Evolutionary conservation across 495 filamentous ascomycete genomes (phyloP), one percentile per base, ranked within the genome.

Genomic region (Hypomontagnella monticulosa): DNA sequence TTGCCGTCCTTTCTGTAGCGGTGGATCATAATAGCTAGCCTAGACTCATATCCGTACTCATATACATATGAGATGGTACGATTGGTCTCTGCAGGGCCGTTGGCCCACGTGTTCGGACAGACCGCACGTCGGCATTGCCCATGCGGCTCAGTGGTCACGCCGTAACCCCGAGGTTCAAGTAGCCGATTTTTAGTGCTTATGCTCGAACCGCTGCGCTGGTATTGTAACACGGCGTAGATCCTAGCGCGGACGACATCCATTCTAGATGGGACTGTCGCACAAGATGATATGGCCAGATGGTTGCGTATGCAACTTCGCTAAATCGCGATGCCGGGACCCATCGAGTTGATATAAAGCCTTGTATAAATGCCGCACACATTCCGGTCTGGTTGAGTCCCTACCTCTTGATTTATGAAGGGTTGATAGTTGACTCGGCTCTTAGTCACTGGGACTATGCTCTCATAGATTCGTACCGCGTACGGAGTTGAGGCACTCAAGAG

Each of bases 261-360:
- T 69, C 66, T 52, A 61, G 66, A 69, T 61, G 49, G 43, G 59
- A 53, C 66, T 69, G 66, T 69, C 34, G 55, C 54, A 69, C 66
- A 53, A 57, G 34, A 5, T 32, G 33, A 61, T 4, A 33, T 42
- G 43, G 48, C 16, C 30, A 57, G 49, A 51, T 46, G 27, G 23
- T 30, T n/a, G 18, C 12, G 18, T 32, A 18, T 51, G 36, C 14
- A 19, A 49, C 19, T 15, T 16, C 8, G 32, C 23, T 8, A 10
- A 38, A 41, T 30, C 32, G n/a, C 5, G 19, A 33, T 14, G 18
- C 41, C 36, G 15, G 32, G 10, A 14, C 30, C 20, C 1, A 10
- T 30, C n/a, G 40, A 43, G n/a, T 53, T 40, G 4, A 34, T 59
- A 63, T 67, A 67, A 53, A 58, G 27, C 34, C 38, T 30, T 15